Conservation (phyloP, 352 stramenopile genomes). For the Hyaloperonospora brassicae region DNA sequence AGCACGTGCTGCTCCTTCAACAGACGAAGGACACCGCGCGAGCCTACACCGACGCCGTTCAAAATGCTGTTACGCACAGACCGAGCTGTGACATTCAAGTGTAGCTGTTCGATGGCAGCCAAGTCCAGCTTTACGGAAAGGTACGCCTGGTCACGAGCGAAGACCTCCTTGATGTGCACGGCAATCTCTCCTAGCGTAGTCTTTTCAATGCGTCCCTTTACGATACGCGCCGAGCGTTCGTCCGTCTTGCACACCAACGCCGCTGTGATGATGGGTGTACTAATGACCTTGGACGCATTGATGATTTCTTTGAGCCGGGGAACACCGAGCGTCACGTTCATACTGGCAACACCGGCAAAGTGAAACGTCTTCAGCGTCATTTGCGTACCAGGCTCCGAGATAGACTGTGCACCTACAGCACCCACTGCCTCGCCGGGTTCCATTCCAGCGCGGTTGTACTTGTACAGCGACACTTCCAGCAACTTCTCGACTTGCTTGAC, state of each 20-base stretch:
- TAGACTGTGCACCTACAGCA: slow-evolving; percentile 94
- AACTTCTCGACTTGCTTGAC: slow-evolving; percentile 66
- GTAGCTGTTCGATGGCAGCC: slow-evolving; percentile 92
- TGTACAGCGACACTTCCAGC: slow-evolving; percentile 48
- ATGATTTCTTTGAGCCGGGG: slow-evolving; percentile 98
- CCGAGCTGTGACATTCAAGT: slow-evolving; percentile 91
- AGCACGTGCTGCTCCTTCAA: slow-evolving; percentile 84
- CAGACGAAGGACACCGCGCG: slow-evolving; percentile 57
- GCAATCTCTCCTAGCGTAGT: slow-evolving; percentile 95
- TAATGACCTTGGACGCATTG: slow-evolving; percentile 96
- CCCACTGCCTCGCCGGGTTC: slow-evolving; percentile 96
- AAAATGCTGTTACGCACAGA: slow-evolving; percentile 91
- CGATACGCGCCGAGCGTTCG: slow-evolving; percentile 94
- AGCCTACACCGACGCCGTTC: slow-evolving; percentile 60
- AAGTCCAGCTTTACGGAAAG: slow-evolving; percentile 97
- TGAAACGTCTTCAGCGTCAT: slow-evolving; percentile 99
- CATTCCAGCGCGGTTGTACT: slow-evolving; percentile 83
- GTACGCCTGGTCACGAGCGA: slow-evolving; percentile 89
- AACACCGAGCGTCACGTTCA: slow-evolving; percentile 99
- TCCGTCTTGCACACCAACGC: slow-evolving; percentile 94
- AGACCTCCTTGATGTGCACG: slow-evolving; percentile 98
- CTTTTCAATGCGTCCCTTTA: slow-evolving; percentile 99
- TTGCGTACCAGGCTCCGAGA: slow-evolving; percentile 93
- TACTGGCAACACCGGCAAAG: slow-evolving; percentile 98
- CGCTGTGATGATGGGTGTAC: slow-evolving; percentile 99